Evolutionary conservation across 805 yeast genomes (phyloP).

Genomic region (Kazachstania viticola): DNA sequence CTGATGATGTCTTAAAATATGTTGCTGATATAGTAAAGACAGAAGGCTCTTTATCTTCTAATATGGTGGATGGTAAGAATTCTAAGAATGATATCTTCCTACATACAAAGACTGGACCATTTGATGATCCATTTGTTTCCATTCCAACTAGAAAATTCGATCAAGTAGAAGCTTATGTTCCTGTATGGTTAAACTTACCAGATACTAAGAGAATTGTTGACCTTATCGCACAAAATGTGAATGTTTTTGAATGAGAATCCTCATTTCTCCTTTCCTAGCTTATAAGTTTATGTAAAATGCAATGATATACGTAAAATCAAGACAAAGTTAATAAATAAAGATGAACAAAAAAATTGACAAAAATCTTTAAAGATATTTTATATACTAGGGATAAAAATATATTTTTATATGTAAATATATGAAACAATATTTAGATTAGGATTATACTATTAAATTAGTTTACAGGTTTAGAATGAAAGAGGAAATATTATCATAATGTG

Average conservation of each 20-base stretch:
- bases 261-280: no score
- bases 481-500: no score
- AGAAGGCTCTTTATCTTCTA: constrained; percentile 29
- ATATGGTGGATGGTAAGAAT: constrained; percentile 34
- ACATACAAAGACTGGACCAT: constrained; percentile 58
- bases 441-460: no score
- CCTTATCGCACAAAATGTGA: constrained; percentile 72
- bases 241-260: constrained; percentile 28
- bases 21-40: constrained; percentile 72
- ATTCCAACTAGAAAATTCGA: constrained; percentile 68
- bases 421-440: no score
- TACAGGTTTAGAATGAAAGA: no score
- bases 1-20: constrained; percentile 65
- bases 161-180: constrained; percentile 81
- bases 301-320: no score
- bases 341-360: no score
- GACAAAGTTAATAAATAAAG: no score
- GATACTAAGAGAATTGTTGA: constrained; percentile 81
- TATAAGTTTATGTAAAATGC: no score
- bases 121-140: constrained; percentile 72
- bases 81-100: constrained; percentile 54
- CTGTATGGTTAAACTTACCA: constrained; percentile 87
- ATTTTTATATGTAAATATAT: no score
- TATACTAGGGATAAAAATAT: background rate
- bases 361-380: background rate